Base-by-base conservation (phyloP, 768 basidiomycete genomes). In the Lactarius sp. region DNA sequence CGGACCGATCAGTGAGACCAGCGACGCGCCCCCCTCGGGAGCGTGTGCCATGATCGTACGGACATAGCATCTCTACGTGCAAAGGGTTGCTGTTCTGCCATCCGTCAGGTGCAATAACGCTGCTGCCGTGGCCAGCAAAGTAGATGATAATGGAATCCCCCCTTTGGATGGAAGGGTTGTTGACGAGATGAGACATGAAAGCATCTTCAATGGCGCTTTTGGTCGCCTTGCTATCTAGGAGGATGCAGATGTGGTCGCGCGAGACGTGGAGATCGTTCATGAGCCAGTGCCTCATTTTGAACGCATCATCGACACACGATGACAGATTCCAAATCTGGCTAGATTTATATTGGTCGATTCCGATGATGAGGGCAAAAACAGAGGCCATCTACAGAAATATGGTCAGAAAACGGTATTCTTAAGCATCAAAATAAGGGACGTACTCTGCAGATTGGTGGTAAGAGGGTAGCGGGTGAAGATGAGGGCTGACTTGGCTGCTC, bases 51-150 rank as follows among this genome's bases (percentile, higher is more conserved):
- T 85, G 82, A 69, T 89, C 87, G 67, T 85, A 83, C 22, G 88
- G 78, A 71, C 86, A 88, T 37, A 89, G 70, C 59, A 87, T 79
- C 67, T 88, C 80, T 16, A 85, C 84, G 33, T 72, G 69, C 53
- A 73, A 72, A 56, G 75, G 70, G 41, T 75, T 76, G 44, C 73
- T 72, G 64, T 79, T 77, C 69, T 80, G 83, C 88, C 87, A 88
- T 56, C 79, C 82, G 41, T 74, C 72, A 55, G 86, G 86, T n/a
- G 84, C 80, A 14, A 75, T 71, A 49, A 85, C 70, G 59, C 73
- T 77, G 70, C 84, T 85, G 31, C 87, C 87, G 70, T 88, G 86
- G n/a, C 87, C 88, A 42, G 88, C 85, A 69, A 87, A 89, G 69
- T 86, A 89, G 55, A 89, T 71, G 66, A 89, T 67, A 46, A 89